Evolutionary conservation across 2,329 filamentous ascomycete species (phyloP).

Genomic region (Neopestalotiopsis sp.): DNA sequence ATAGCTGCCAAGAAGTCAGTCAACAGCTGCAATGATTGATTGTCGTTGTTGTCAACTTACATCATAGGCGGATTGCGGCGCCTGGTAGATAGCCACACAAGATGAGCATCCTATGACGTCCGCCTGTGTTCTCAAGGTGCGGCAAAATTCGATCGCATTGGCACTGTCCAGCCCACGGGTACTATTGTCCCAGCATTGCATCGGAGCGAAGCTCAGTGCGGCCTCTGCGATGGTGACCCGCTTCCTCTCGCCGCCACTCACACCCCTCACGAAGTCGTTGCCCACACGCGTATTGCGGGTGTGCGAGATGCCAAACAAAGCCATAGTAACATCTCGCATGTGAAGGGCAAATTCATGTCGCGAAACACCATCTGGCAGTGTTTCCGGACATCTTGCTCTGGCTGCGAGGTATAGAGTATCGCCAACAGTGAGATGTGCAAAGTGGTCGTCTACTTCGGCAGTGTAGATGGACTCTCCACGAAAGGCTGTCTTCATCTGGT

Average conservation of each 20-base stretch:
- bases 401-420: conserved; percentile 69
- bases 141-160: conserved; percentile 78
- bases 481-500: conserved; percentile 58
- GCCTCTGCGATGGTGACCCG: conserved; percentile 60
- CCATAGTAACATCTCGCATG: background rate
- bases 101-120: background rate
- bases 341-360: conserved; percentile 30
- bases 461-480: conserved; percentile 67
- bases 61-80: background rate
- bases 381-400: conserved; percentile 50
- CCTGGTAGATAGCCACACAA: too few species aligned
- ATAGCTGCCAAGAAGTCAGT: background rate
- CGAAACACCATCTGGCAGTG: too few species aligned
- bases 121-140: conserved; percentile 53
- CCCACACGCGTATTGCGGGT: conserved; percentile 65
- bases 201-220: conserved; percentile 72
- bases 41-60: background rate
- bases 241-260: conserved; percentile 65
- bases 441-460: conserved; percentile 68
- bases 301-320: conserved; percentile 62
- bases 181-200: conserved; percentile 61
- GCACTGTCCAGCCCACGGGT: conserved; percentile 77
- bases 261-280: conserved; percentile 64
- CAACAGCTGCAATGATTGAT: background rate
- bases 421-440: conserved; percentile 68